These are phyloP conservation scores for Tuber indicum DNA, from an alignment of 495 filamentous ascomycete genomes.

Conservation along the genomic window DNA sequence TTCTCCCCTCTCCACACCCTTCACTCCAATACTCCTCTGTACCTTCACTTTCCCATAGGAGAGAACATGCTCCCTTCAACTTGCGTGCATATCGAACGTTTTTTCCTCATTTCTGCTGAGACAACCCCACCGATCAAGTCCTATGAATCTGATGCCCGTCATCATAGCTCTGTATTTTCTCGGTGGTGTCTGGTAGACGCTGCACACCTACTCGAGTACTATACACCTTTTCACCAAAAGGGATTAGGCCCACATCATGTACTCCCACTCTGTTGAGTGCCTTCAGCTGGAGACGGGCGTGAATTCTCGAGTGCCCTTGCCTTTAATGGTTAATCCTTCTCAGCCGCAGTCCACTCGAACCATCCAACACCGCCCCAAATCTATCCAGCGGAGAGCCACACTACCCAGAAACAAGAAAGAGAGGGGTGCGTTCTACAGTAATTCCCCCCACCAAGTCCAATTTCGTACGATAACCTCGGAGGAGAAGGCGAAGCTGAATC, in stretches of 20 bases:
- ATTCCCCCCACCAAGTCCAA: not conserved
- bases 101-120: slow-evolving; percentile 20
- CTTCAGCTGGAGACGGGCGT: slow-evolving; percentile 29
- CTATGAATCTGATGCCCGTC: slow-evolving; percentile 20
- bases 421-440: not conserved
- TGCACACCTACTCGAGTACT: not conserved
- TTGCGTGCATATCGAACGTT: not conserved
- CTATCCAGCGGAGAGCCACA: slow-evolving; percentile 28
- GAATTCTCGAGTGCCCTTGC: slow-evolving; percentile 21
- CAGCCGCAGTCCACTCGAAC: slow-evolving; percentile 27
- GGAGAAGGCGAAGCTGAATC: slow-evolving; percentile 33
- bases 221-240: not conserved
- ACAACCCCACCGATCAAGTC: slow-evolving; percentile 27
- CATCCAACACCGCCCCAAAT: slow-evolving; percentile 29
- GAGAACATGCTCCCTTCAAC: not conserved
- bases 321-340: slow-evolving; percentile 23
- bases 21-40: not conserved
- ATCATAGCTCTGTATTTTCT: slow-evolving; percentile 34
- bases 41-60: not conserved
- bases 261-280: slow-evolving; percentile 15
- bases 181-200: slow-evolving; percentile 20
- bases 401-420: not conserved
- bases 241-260: slow-evolving; percentile 7
- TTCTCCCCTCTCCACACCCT: not conserved
- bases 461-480: slow-evolving; percentile 9